Conservation (phyloP, 345 rosid genomes). For the Noccaea caerulescens region DNA sequence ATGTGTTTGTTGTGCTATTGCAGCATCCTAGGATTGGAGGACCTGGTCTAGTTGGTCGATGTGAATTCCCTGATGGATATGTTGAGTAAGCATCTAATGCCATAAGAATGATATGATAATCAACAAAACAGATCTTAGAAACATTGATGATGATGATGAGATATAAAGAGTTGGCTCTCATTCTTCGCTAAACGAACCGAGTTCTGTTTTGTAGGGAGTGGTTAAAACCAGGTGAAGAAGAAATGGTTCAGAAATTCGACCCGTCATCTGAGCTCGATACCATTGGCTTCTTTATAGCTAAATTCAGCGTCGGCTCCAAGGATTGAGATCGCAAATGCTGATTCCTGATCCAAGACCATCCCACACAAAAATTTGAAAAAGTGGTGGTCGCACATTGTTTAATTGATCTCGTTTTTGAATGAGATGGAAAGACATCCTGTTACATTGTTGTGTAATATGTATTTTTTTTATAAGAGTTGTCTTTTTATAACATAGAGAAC, state of each 20-base stretch:
- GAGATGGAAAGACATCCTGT: conserved; percentile 8
- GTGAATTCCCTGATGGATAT: conserved; percentile 74
- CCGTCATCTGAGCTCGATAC: conserved; percentile 88
- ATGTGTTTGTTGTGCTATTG: not conserved
- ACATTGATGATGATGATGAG: conserved; percentile 18
- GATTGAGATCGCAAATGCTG: conserved; percentile 27
- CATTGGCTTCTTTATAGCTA: conserved; percentile 95
- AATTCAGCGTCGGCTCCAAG: conserved; percentile 65
- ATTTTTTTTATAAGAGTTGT: not conserved
- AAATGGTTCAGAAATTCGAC: conserved; percentile 89
- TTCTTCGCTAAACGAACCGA: not conserved
- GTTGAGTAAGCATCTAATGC: conserved; percentile 63
- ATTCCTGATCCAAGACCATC: conserved; percentile 14
- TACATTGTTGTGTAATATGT: not conserved
- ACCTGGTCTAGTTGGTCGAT: conserved; percentile 82
- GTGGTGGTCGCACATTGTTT: conserved; percentile 14
- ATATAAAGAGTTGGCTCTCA: conserved; percentile 3
- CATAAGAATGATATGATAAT: not conserved
- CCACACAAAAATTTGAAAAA: not conserved
- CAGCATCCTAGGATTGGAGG: conserved; percentile 95
- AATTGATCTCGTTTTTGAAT: conserved; percentile 15
- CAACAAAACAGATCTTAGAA: not conserved
- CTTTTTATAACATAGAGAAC: not conserved
- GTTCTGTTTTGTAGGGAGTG: conserved; percentile 65
- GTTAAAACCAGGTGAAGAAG: conserved; percentile 93